Conservation (phyloP, 768 basidiomycete species). For the Lyophyllum shimeji region DNA sequence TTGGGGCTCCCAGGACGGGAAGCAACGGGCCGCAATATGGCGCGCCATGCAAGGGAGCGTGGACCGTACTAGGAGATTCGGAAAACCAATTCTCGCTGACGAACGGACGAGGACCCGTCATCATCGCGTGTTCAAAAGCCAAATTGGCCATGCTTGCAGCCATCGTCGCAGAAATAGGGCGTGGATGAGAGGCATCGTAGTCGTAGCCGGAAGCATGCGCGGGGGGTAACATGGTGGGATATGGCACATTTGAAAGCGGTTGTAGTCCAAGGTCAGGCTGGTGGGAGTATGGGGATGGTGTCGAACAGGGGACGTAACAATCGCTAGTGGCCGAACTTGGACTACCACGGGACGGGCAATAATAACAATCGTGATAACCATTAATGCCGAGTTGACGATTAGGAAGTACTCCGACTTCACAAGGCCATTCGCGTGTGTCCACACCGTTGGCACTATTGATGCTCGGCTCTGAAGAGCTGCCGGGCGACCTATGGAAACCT, state of each 20-base stretch:
- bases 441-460: background rate
- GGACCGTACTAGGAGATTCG: conserved; percentile 6
- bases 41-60: background rate
- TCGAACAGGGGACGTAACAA: conserved; percentile 16
- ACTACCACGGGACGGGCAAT: conserved; percentile 30
- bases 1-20: conserved; percentile 2
- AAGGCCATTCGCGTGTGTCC: conserved; percentile 6
- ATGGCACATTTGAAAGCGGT: conserved; percentile 4
- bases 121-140: conserved; percentile 28
- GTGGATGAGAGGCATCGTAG: conserved; percentile 16
- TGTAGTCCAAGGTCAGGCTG: conserved; percentile 6
- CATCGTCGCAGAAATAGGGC: conserved; percentile 6
- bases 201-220: conserved; percentile 15
- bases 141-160: conserved; percentile 17
- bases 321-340: conserved; percentile 3
- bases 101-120: conserved; percentile 11
- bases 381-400: conserved; percentile 9
- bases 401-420: conserved; percentile 17
- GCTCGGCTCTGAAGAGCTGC: background rate
- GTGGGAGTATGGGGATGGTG: conserved; percentile 18
- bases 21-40: conserved; percentile 14
- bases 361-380: conserved; percentile 24
- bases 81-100: conserved; percentile 15
- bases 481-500: conserved; percentile 7
- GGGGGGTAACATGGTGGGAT: conserved; percentile 3